Evolutionary conservation across 2,329 filamentous ascomycete species (phyloP), one percentile per base, ranked within the genome.

Genomic region (Decorospora gaudefroyi): DNA sequence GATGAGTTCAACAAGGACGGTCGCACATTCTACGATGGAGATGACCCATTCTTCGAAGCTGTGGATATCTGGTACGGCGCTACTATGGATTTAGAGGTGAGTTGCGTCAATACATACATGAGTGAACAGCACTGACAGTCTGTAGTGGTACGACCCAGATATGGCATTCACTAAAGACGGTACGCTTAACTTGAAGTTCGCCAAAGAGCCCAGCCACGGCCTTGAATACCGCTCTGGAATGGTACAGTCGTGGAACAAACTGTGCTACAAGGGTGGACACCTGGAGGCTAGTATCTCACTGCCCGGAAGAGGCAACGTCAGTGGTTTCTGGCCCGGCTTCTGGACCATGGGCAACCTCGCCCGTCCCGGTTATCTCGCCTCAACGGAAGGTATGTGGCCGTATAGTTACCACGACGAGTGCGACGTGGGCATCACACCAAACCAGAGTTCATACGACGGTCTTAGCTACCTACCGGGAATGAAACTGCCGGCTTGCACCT

Each of bases 331-430:
- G 85, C 85, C 85, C 28, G 85, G 85, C 68, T 86, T 87, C 68
- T 88, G 85, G 85, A 77, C 84, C 0, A 87, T 88, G 83, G 85
- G 85, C 4, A 88, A 88, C 59, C 75, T 88, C 15, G 85, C 81
- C 25, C 77, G 85, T 52, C 82, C 85, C 17, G 85, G 85, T 9
- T 86, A 86, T 66, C 77, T 82, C 21, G 80, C 83, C 7, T 86
- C 84, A 1, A 88, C 84, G 0, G 85, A 88, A 50, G 85, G 85
- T 4, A 75, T 87, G 67, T 88, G 85, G 85, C 85, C 85, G 0
- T 88, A 88, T 72, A 86, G 82, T 55, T 88, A 88, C 62, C 76
- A 82, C 53, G 78, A 87, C 55, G 69, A 78, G 29, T 88, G 86
- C 59, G 86, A 88, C 65, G 76, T 77, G 16, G 85, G 86, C 17